A percentile compares a stretch with the other conserved stretches of the same genome.
Conservation (phyloP, 163 green algal species). For the Prototheca stagnorum region DNA sequence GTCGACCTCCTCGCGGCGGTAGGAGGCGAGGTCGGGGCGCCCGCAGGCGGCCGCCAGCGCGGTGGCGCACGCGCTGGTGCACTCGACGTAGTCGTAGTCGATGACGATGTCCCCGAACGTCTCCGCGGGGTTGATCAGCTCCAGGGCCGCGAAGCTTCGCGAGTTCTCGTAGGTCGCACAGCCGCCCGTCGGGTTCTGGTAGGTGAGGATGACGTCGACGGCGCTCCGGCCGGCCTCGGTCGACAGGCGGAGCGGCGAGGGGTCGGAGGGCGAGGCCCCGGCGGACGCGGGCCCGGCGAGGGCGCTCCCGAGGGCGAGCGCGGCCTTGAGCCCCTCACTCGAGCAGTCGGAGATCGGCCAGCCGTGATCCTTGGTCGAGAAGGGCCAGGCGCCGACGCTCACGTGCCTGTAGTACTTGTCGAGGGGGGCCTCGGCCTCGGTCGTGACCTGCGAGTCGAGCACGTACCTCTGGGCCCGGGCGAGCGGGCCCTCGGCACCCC, state of each 20-base stretch:
- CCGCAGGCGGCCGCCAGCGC: conserved; percentile 56
- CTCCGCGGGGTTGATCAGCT: conserved; percentile 84
- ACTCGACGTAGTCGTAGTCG: conserved; percentile 96
- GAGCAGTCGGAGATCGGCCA: conserved; percentile 97
- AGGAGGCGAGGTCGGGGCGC: conserved; percentile 10
- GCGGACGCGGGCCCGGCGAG: conserved; percentile 11
- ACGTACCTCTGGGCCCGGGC: conserved; percentile 62
- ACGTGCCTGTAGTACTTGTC: conserved; percentile 83
- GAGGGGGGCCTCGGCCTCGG: conserved; percentile 61
- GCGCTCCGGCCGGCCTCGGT: conserved; percentile 50
- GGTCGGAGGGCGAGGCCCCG: no score
- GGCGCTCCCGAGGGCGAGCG: conserved; percentile 30
- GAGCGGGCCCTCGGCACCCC: conserved; percentile 20
- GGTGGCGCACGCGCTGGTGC: conserved; percentile 82
- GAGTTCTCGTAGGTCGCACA: conserved; percentile 98
- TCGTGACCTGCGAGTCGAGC: conserved; percentile 57
- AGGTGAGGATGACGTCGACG: conserved; percentile 88
- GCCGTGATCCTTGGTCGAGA: conserved; percentile 86
- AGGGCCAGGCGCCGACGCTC: conserved; percentile 91
- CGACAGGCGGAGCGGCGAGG: no score
- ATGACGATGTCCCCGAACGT: conserved; percentile 99
- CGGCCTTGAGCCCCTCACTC: conserved; percentile 64
- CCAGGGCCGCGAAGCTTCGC: conserved; percentile 68
- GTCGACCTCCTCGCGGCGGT: conserved; percentile 9
- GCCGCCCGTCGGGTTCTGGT: conserved; percentile 83